A percentile compares a stretch with the other conserved stretches of the same genome.
Evolutionary conservation across 441 rosid genomes (phyloP).

Genomic region (Theobroma grandiflorum): DNA sequence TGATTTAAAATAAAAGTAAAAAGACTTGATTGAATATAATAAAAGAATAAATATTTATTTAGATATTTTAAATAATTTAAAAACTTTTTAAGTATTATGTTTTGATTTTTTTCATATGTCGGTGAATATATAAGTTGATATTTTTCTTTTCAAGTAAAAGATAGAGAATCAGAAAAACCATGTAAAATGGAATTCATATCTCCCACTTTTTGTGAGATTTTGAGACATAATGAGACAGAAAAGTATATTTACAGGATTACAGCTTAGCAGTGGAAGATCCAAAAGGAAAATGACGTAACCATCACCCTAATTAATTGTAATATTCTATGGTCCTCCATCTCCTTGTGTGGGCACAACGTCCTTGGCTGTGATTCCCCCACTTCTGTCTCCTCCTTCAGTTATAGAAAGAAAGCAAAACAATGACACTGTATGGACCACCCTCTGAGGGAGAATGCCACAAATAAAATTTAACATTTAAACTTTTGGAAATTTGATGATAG

Average conservation of each 20-base stretch:
- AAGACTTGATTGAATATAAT: no score
- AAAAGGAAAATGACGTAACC: neutral
- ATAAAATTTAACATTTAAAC: neutral
- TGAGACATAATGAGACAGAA: neutral
- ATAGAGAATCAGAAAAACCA: neutral
- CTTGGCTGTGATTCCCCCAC: no score
- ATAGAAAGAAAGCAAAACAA: neutral
- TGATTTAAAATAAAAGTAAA: no score
- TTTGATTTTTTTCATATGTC: no score
- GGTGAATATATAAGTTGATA: neutral
- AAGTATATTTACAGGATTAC: neutral
- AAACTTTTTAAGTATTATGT: no score
- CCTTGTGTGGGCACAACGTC: neutral
- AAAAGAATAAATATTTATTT: no score
- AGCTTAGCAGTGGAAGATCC: neutral
- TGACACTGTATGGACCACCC: neutral
- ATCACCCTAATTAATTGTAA: neutral
- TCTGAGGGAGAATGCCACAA: neutral
- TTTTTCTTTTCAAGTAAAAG: neutral
- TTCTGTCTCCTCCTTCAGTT: neutral
- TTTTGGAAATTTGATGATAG: neutral
- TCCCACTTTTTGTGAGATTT: neutral
- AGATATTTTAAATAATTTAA: no score
- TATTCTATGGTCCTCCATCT: neutral
- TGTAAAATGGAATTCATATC: neutral